Evolutionary conservation across 306 rosid species (phyloP), one percentile per base, ranked within the genome.

Genomic region (Prunus mongolica): DNA sequence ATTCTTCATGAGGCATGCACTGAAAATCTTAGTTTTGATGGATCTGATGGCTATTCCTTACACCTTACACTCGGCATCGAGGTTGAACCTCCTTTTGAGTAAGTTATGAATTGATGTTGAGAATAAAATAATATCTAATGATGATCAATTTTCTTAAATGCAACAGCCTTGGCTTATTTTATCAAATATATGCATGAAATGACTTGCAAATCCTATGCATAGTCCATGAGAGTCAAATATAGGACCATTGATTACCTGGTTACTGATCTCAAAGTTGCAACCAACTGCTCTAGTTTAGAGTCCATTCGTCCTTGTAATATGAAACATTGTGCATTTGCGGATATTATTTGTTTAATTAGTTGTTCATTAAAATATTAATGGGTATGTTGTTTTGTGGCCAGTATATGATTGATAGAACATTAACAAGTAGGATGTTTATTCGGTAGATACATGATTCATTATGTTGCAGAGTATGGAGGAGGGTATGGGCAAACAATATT

Each of bases 51-150:
- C 78, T 84, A 82, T 78, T 93, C 97, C 68, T 74, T 91, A 72
- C 98, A 93, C 76, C 87, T 93, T 38, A 93, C 98, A 65, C 83
- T 93, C 78, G 88, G 97, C 54, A 76, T 93, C 71, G 98, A 93
- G 87, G 89, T 93, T 44, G 98, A 93, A 82, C 95, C 95, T 71
- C 89, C 95, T 69, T 93, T 93, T 6, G 95, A 85, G 98, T 93
- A 89, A 88, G 98, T 38, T 89, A 72, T n/a, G 52, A 38, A 20
- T 19, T 71, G 74, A 69, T 8, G 16, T 69, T 70, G 62, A 70
- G 6, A 50, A 30, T 5, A 54, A 13, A 18, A 5, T 54, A 8
- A 4, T 16, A 20, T 71, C 4, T 54, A 54, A 12, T 71, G 30
- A 5, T n/a, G 65, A 34, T 71, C 8, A 30, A 19, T n/a, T 27